These are phyloP conservation scores for Camellia granthamiana DNA, from an alignment of 148 eudicot genomes.

Conservation along the genomic window DNA sequence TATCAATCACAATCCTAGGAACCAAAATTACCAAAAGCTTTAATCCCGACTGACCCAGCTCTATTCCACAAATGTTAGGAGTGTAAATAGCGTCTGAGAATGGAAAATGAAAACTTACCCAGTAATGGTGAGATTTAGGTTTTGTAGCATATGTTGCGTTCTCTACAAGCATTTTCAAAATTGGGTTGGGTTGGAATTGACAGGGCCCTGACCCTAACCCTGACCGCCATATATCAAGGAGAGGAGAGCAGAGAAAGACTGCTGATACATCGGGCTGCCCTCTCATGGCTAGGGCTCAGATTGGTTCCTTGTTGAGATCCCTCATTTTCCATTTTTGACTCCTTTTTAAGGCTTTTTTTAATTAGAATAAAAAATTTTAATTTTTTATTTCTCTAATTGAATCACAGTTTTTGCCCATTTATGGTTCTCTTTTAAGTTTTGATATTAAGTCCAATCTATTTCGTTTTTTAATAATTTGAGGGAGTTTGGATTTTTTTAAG, in stretches of 20 bases:
- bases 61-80: constrained; percentile 1
- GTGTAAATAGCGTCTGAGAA: constrained; percentile 8
- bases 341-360: neutral
- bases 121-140: constrained; percentile 13
- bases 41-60: constrained; percentile 23
- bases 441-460: constrained; percentile 4
- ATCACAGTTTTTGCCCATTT: neutral
- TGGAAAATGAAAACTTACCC: constrained; percentile 1
- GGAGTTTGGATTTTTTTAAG: too few relatives aligned
- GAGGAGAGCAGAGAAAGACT: neutral
- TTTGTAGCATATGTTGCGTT: neutral
- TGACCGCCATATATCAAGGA: constrained; percentile 6
- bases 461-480: neutral
- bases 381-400: neutral
- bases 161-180: neutral
- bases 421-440: constrained; percentile 5
- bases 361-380: too few relatives aligned
- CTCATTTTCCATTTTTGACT: neutral
- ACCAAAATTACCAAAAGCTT: constrained; percentile 37
- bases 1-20: constrained; percentile 61
- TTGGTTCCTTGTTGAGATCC: neutral
- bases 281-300: neutral
- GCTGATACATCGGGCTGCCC: neutral
- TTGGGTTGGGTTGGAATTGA: neutral
- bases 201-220: neutral